A percentile compares a stretch with the other conserved stretches of the same genome.
These are phyloP conservation scores for Scedosporium apiospermum DNA, from an alignment of 2,329 filamentous ascomycete species.

Conservation along the genomic window DNA sequence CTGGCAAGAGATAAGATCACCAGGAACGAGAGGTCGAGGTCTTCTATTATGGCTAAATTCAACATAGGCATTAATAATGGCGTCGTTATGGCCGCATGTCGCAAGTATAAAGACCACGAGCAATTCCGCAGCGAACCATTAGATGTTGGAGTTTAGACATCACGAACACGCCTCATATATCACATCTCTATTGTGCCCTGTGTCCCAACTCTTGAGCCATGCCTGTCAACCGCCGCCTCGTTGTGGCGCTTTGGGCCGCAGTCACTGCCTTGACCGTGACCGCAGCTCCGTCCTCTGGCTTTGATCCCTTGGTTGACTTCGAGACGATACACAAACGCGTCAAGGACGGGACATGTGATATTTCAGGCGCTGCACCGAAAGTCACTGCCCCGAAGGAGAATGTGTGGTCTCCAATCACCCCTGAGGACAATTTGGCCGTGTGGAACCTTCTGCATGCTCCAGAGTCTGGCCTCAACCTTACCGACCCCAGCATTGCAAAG, in stretches of 20 bases:
- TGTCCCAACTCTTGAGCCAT: background rate
- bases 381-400: conserved; percentile 28
- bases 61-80: background rate
- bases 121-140: background rate
- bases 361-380: conserved; percentile 9
- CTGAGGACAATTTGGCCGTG: conserved; percentile 31
- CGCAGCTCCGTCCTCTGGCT: background rate
- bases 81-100: background rate
- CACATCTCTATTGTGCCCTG: background rate
- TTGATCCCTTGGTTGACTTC: background rate
- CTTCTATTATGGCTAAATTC: too few species aligned
- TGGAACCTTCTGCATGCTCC: conserved; percentile 32
- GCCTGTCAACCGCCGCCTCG: background rate
- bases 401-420: conserved; percentile 29
- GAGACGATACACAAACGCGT: background rate
- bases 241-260: background rate
- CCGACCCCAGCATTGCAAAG: conserved; percentile 22
- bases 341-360: conserved; percentile 5
- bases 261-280: background rate
- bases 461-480: conserved; percentile 33
- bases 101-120: background rate
- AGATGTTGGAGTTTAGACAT: background rate
- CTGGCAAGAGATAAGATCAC: too few species aligned
- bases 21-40: too few species aligned
- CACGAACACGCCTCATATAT: background rate